A percentile compares a stretch with the other conserved stretches of the same genome.
Conservation (phyloP, 257 asterid genomes). For the Lycium ferocissimum region DNA sequence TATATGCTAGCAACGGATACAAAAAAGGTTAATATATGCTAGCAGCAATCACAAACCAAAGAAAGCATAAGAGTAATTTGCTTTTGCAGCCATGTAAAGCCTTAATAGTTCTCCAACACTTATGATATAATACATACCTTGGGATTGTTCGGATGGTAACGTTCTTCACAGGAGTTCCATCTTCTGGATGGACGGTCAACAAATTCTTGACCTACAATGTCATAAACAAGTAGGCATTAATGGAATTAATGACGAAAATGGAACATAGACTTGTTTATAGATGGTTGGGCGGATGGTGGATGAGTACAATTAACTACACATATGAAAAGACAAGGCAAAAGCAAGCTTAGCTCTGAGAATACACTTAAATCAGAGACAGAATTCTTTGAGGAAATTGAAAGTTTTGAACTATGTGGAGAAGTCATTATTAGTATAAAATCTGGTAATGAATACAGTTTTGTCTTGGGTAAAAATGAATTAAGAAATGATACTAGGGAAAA, state of each 20-base stretch:
- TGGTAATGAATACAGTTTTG: neutral
- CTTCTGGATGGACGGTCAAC: slow-evolving; percentile 82
- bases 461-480: slow-evolving; percentile 3
- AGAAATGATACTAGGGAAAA: neutral
- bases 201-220: slow-evolving; percentile 72
- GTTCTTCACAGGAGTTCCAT: slow-evolving; percentile 73
- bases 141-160: slow-evolving; percentile 90
- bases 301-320: neutral
- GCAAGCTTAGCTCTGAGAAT: neutral
- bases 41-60: neutral
- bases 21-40: neutral
- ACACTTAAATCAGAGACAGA: neutral
- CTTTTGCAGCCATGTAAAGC: slow-evolving; percentile 8
- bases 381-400: slow-evolving; percentile 10
- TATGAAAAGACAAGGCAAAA: neutral
- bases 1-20: neutral
- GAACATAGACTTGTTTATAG: neutral
- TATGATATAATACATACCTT: slow-evolving; percentile 47
- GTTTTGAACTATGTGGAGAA: neutral
- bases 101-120: neutral
- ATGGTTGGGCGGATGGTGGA: neutral
- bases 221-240: neutral
- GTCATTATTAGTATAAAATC: neutral
- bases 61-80: slow-evolving; percentile 13
- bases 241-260: neutral